phyloP scores from a whole-genome alignment of 331 rosid genomes.

The Acacia pycnantha region DNA sequence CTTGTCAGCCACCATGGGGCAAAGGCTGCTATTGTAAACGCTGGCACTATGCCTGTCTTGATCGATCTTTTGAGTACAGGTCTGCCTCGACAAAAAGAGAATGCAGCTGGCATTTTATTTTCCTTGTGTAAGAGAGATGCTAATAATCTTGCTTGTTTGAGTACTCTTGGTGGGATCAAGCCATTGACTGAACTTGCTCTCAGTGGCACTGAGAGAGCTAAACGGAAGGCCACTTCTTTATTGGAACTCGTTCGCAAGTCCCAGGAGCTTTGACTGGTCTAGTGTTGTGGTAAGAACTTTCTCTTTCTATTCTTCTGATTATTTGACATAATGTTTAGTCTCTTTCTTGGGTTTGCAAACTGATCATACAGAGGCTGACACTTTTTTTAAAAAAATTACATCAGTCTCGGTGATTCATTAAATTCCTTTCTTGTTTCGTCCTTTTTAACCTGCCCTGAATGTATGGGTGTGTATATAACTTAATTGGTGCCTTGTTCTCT shows the following conservation, averaged over 20 bases:
- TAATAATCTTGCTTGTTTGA: slow-evolving; percentile 69
- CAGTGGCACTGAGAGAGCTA: slow-evolving; percentile 86
- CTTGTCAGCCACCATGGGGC: slow-evolving; percentile 93
- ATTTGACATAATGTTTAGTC: slow-evolving; percentile 41
- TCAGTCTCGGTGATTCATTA: slow-evolving; percentile 47
- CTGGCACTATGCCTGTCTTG: slow-evolving; percentile 82
- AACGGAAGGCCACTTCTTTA: slow-evolving; percentile 86
- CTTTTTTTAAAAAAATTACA: neutral
- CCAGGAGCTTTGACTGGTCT: slow-evolving; percentile 51
- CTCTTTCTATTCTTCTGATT: slow-evolving; percentile 33
- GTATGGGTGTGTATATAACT: slow-evolving; percentile 8
- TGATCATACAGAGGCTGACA: slow-evolving; percentile 55
- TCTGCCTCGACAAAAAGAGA: slow-evolving; percentile 85
- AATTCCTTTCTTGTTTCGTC: slow-evolving; percentile 42
- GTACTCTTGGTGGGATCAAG: slow-evolving; percentile 80
- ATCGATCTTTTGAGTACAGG: slow-evolving; percentile 87
- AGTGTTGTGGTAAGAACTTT: slow-evolving; percentile 28
- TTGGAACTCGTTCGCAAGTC: slow-evolving; percentile 75
- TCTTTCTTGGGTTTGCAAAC: slow-evolving; percentile 46
- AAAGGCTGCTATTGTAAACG: slow-evolving; percentile 68
- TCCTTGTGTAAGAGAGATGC: slow-evolving; percentile 82
- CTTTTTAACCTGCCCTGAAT: neutral
- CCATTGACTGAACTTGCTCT: slow-evolving; percentile 76
- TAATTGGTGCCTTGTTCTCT: slow-evolving; percentile 2
- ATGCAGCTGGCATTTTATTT: slow-evolving; percentile 80